A percentile compares a stretch with the other conserved stretches of the same genome.
Evolutionary conservation across 2,329 filamentous ascomycete species (phyloP).

Genomic region (Aspergillus aculeatinus): DNA sequence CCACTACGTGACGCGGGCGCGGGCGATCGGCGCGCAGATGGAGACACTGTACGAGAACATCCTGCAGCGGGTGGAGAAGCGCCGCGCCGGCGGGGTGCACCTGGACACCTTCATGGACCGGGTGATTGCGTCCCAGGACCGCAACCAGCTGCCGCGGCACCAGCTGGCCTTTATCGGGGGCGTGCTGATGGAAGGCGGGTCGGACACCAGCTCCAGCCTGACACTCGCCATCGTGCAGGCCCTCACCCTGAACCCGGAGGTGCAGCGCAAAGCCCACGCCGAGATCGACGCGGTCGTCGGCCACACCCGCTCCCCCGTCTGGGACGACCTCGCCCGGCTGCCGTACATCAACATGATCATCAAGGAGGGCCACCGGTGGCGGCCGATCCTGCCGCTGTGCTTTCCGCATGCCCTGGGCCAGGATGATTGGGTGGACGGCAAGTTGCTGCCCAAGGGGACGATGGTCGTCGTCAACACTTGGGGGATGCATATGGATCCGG

Average conservation of each 20-base stretch:
- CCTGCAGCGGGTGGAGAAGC: slow-evolving; percentile 33
- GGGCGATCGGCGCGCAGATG: slow-evolving; percentile 7
- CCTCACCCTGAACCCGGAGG: slow-evolving; percentile 13
- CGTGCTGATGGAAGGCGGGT: slow-evolving; percentile 34
- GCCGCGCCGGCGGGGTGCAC: slow-evolving; percentile 28
- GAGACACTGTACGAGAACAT: slow-evolving; percentile 38
- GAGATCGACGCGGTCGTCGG: slow-evolving; percentile 54
- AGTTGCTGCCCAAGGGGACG: slow-evolving; percentile 48
- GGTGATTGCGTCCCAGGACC: slow-evolving; percentile 39
- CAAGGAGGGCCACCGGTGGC: slow-evolving; percentile 59
- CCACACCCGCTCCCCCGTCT: slow-evolving; percentile 48
- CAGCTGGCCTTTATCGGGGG: slow-evolving; percentile 41
- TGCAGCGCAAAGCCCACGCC: slow-evolving; percentile 43
- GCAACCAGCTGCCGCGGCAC: slow-evolving; percentile 35
- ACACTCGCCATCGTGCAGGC: slow-evolving; percentile 32
- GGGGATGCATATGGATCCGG: slow-evolving; percentile 40
- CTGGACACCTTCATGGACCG: slow-evolving; percentile 41
- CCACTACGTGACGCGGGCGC: slow-evolving; percentile 41
- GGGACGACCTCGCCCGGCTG: slow-evolving; percentile 27
- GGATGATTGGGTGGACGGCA: slow-evolving; percentile 45
- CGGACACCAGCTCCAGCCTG: slow-evolving; percentile 42
- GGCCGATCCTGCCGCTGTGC: slow-evolving; percentile 35
- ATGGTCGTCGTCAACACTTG: slow-evolving; percentile 51
- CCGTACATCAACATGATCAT: slow-evolving; percentile 51
- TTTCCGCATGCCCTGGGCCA: slow-evolving; percentile 18